phyloP scores from a whole-genome alignment of 2,329 filamentous ascomycete genomes.

The Ceratocystis ficicola region DNA sequence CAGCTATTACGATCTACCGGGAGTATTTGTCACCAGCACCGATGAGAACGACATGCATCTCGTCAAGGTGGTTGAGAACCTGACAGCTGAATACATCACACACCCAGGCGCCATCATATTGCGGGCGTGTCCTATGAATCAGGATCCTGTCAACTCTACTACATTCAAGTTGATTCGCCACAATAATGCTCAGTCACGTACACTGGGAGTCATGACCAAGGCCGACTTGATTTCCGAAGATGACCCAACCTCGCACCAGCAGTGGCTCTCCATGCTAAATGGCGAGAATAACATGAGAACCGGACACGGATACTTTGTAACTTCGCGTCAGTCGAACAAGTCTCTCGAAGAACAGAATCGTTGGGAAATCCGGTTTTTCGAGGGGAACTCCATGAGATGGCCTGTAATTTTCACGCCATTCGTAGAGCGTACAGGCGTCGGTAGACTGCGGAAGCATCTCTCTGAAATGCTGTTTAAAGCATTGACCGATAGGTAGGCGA shows the following conservation, averaged over 20 bases:
- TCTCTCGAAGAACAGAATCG: constrained; percentile 40
- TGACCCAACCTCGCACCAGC: constrained; percentile 35
- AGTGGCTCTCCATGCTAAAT: constrained; percentile 53
- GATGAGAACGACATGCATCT: constrained; percentile 54
- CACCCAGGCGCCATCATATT: constrained; percentile 62
- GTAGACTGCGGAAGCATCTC: constrained; percentile 40
- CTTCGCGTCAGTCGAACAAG: constrained; percentile 51
- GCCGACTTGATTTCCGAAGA: constrained; percentile 56
- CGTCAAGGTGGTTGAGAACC: constrained; percentile 57
- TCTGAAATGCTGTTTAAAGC: constrained; percentile 42
- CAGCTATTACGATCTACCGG: constrained; percentile 76
- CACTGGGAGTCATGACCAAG: constrained; percentile 71
- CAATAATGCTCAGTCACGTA: constrained; percentile 45
- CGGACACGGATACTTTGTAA: constrained; percentile 67
- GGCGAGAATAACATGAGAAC: constrained; percentile 44
- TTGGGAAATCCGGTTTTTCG: constrained; percentile 44
- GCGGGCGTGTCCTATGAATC: constrained; percentile 64
- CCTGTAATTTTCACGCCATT: constrained; percentile 38
- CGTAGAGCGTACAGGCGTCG: constrained; percentile 40
- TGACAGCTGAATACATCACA: constrained; percentile 58
- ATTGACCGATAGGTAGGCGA: constrained; percentile 40
- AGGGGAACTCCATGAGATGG: constrained; percentile 35
- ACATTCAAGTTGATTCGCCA: constrained; percentile 53
- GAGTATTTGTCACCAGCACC: constrained; percentile 61
- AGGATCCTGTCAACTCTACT: constrained; percentile 62